These are phyloP conservation scores for Mucuna pruriens DNA, from an alignment of 306 rosid species.

Conservation along the genomic window DNA sequence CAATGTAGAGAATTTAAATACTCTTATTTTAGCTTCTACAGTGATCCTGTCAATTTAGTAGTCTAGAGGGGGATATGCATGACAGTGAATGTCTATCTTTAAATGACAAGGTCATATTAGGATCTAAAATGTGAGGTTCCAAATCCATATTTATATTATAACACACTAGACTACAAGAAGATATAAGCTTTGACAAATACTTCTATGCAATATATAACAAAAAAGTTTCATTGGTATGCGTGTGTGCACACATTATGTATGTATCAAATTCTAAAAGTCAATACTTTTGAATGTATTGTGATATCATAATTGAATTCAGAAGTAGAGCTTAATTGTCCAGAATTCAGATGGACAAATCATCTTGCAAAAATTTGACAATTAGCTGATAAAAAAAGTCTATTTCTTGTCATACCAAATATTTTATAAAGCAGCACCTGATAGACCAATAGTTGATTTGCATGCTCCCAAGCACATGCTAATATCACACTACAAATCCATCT, in stretches of 20 bases:
- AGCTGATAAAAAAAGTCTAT: neutral
- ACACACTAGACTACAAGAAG: neutral
- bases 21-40: neutral
- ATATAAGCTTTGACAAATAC: neutral
- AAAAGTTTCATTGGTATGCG: neutral
- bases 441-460: neutral
- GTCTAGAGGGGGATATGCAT: neutral
- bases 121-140: neutral
- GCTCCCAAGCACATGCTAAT: neutral
- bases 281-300: neutral
- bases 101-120: neutral
- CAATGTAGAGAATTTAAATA: neutral
- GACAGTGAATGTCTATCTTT: slow-evolving; percentile 2
- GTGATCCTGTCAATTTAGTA: neutral
- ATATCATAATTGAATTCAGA: slow-evolving; percentile 8
- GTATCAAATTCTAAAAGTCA: neutral
- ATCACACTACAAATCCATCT: slow-evolving; percentile 10
- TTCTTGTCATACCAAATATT: neutral
- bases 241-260: neutral
- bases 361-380: neutral
- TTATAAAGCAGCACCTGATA: slow-evolving; percentile 28
- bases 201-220: neutral
- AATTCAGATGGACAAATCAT: slow-evolving; percentile 5
- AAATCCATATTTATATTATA: neutral
- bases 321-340: neutral